Percentiles rank a stretch among this genome's conserved stretches.
These are phyloP conservation scores for Psilocybe cubensis DNA, from an alignment of 768 basidiomycete species.

Conservation along the genomic window DNA sequence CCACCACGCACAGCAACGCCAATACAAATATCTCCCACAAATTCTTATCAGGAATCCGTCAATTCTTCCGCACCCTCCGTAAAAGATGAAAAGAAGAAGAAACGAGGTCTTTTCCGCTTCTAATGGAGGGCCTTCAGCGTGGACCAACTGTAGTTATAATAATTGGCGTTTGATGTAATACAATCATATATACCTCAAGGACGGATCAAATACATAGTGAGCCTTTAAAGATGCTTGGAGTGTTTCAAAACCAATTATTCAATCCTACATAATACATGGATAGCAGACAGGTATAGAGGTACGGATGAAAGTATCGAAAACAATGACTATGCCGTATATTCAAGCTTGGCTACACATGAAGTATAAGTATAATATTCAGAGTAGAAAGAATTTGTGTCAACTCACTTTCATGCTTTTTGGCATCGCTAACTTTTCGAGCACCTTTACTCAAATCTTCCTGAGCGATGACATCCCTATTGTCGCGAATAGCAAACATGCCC, in stretches of 20 bases:
- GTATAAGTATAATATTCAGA: constrained; percentile 8
- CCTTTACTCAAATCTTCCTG: constrained; percentile 98
- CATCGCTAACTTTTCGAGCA: constrained; percentile 91
- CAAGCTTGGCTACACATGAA: constrained; percentile 50
- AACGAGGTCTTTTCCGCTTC: constrained; percentile 71
- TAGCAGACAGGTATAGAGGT: constrained; percentile 12
- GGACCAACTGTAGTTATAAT: constrained; percentile 21
- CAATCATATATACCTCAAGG: constrained; percentile 15
- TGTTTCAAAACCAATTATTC: background rate
- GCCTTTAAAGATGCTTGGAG: background rate
- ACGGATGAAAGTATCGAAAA: too few species aligned
- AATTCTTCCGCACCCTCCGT: constrained; percentile 37
- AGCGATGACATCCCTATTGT: constrained; percentile 90
- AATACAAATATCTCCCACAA: constrained; percentile 55
- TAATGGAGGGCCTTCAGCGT: constrained; percentile 28
- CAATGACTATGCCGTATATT: constrained; percentile 53
- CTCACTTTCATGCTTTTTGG: constrained; percentile 97
- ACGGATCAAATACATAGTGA: constrained; percentile 5
- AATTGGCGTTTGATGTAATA: constrained; percentile 17
- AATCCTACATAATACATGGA: constrained; percentile 1
- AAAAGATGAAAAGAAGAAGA: constrained; percentile 78
- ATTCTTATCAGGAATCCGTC: constrained; percentile 51
- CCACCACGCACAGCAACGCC: constrained; percentile 33
- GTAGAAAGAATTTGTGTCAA: constrained; percentile 10
- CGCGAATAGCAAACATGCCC: constrained; percentile 98